These are phyloP conservation scores for Vanilla planifolia DNA, from an alignment of 106 monocot genomes.

Conservation along the genomic window DNA sequence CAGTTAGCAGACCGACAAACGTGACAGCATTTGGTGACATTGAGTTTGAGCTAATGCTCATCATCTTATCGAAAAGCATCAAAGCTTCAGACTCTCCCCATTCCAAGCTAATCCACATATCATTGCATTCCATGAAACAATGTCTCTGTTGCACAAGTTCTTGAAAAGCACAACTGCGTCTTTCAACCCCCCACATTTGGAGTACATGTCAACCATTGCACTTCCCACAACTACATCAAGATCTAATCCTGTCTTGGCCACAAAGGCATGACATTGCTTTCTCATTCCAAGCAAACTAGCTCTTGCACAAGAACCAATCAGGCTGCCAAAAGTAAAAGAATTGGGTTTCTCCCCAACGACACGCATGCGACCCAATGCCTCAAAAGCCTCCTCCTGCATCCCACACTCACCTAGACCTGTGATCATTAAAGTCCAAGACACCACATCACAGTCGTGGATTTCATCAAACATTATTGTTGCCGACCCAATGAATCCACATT, in stretches of 20 bases:
- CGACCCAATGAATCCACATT: conserved; percentile 35
- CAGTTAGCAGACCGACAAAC: conserved; percentile 47
- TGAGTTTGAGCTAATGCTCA: neutral
- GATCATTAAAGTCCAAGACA: conserved; percentile 62
- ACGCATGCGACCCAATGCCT: conserved; percentile 37
- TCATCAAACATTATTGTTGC: conserved; percentile 35
- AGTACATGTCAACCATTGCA: conserved; percentile 58
- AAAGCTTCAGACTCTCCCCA: conserved; percentile 44
- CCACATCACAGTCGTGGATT: conserved; percentile 36
- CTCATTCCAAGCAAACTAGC: conserved; percentile 1
- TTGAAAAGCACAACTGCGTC: conserved; percentile 33
- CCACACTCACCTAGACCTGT: conserved; percentile 34
- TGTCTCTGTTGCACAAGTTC: conserved; percentile 23
- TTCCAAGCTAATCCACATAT: conserved; percentile 54
- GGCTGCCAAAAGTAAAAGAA: conserved; percentile 45
- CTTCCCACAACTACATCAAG: conserved; percentile 31
- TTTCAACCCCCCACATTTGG: conserved; percentile 43
- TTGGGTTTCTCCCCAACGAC: conserved; percentile 22
- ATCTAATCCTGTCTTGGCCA: conserved; percentile 15
- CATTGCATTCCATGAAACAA: conserved; percentile 69
- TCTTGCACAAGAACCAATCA: conserved; percentile 23
- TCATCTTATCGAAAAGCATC: conserved; percentile 35
- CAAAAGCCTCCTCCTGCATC: conserved; percentile 16
- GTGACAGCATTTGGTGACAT: conserved; percentile 50
- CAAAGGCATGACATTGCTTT: conserved; percentile 19